Percentiles rank a stretch among this genome's conserved stretches.
Evolutionary conservation across 2,329 filamentous ascomycete species (phyloP).

Genomic region (Hawksworthiomyces lignivorus): DNA sequence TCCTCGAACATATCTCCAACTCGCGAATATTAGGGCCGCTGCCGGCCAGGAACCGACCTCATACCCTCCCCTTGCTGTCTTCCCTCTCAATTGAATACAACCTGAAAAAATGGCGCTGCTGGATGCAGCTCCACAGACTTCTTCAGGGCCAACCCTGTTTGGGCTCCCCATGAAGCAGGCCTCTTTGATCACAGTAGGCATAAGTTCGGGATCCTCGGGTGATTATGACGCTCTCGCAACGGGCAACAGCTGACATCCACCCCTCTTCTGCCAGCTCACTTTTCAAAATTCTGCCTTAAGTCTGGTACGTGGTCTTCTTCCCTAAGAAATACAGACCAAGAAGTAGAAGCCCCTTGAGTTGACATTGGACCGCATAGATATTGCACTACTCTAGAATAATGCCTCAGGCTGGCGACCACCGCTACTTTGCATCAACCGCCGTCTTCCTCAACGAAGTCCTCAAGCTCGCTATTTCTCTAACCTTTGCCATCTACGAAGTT

Average conservation of each 20-base stretch:
- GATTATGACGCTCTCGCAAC: too few relatives aligned
- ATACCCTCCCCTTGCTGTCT: too few relatives aligned
- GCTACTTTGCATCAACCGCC: slow-evolving; percentile 89
- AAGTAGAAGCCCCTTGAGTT: too few relatives aligned
- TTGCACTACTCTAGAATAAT: slow-evolving; percentile 94
- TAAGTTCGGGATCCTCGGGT: too few relatives aligned
- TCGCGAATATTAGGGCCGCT: too few relatives aligned
- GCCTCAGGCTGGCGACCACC: slow-evolving; percentile 73
- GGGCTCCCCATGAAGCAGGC: slow-evolving; percentile 62
- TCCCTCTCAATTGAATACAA: too few relatives aligned
- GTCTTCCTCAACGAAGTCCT: slow-evolving; percentile 90
- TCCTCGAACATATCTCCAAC: too few relatives aligned
- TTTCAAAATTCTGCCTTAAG: slow-evolving; percentile 75
- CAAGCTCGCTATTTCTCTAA: slow-evolving; percentile 79
- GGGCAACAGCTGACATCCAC: slow-evolving; percentile 16
- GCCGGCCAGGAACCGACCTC: too few relatives aligned
- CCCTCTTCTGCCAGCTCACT: slow-evolving; percentile 65
- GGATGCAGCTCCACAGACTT: slow-evolving; percentile 28
- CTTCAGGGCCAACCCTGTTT: slow-evolving; percentile 37
- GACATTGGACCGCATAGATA: too few relatives aligned
- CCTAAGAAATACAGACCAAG: too few relatives aligned
- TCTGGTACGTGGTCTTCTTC: slow-evolving; percentile 40
- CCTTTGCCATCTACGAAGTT: slow-evolving; percentile 80
- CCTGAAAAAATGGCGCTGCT: slow-evolving; percentile 36
- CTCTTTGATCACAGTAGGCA: slow-evolving; percentile 55